Conservation (phyloP, 768 basidiomycete genomes). For the Udeniomyces megalosporus region DNA sequence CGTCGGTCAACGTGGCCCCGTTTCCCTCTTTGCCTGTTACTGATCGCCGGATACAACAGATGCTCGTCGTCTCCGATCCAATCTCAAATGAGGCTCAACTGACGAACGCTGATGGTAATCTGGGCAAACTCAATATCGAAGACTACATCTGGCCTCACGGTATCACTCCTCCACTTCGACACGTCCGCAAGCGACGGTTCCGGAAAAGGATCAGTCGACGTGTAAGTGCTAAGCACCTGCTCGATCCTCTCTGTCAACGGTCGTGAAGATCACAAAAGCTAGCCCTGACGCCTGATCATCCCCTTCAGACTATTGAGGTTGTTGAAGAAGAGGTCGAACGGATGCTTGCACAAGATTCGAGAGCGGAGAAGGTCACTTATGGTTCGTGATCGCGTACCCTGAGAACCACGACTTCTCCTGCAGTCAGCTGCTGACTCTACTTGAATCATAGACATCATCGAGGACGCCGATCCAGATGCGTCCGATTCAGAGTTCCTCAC, state of each 20-base stretch:
- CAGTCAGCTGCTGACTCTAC: not conserved
- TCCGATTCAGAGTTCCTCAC: conserved; percentile 63
- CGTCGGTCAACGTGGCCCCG: not conserved
- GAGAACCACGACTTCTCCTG: not conserved
- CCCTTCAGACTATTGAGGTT: conserved; percentile 66
- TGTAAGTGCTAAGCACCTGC: conserved; percentile 33
- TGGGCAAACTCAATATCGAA: conserved; percentile 55
- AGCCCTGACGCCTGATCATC: not conserved
- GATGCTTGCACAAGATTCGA: conserved; percentile 59
- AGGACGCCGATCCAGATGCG: conserved; percentile 77
- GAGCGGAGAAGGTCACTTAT: conserved; percentile 59
- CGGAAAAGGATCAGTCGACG: conserved; percentile 72
- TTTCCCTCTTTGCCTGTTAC: not conserved
- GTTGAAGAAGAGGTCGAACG: conserved; percentile 87
- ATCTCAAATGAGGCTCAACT: conserved; percentile 40
- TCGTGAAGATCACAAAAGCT: too few relatives aligned
- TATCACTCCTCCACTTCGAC: conserved; percentile 77
- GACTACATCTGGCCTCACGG: conserved; percentile 98
- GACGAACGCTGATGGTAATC: conserved; percentile 46
- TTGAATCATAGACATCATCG: conserved; percentile 66
- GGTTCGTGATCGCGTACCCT: conserved; percentile 34
- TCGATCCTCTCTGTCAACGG: not conserved
- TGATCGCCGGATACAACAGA: conserved; percentile 36
- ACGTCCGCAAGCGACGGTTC: conserved; percentile 81
- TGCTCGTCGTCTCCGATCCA: conserved; percentile 65